A percentile compares a stretch with the other conserved stretches of the same genome.
phyloP scores from a whole-genome alignment of 192 early-diverging fungal genomes.

The Anaeromyces robustus region DNA sequence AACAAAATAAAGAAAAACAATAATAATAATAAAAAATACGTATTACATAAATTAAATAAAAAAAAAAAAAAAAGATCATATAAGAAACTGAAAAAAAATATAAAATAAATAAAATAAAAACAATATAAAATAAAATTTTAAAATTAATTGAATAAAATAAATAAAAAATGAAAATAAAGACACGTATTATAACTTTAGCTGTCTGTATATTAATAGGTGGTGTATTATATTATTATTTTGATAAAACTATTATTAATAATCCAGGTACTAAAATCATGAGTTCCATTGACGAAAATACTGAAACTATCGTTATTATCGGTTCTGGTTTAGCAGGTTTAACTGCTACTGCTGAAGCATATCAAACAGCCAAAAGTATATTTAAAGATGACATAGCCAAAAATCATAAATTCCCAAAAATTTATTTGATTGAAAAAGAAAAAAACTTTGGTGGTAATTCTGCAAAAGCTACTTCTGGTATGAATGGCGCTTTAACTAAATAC shows the following conservation, averaged over 20 bases:
- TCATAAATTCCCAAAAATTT: conserved; percentile 1
- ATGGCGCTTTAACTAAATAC: neutral
- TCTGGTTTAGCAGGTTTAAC: conserved; percentile 2
- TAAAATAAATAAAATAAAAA: no score
- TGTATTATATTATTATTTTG: neutral
- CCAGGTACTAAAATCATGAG: no score
- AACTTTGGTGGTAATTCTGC: conserved; percentile 6
- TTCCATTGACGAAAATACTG: neutral
- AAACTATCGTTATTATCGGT: conserved; percentile 1
- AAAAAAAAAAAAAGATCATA: no score
- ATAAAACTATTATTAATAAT: neutral
- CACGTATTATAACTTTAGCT: no score
- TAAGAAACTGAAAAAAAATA: no score
- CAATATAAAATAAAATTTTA: no score
- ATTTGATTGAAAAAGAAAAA: conserved; percentile 1
- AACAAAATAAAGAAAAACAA: no score
- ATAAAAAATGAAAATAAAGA: neutral
- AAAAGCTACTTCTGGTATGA: conserved; percentile 4
- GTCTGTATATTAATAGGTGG: neutral
- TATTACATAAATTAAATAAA: no score
- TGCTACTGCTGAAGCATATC: neutral
- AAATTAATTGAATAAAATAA: no score
- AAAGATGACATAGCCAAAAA: neutral
- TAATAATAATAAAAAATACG: no score
- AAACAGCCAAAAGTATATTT: neutral